A percentile compares a stretch with the other conserved stretches of the same genome.
These are phyloP conservation scores for Herpetomonas samuelpessoai DNA, from an alignment of 208 protist genomes.

Conservation along the genomic window DNA sequence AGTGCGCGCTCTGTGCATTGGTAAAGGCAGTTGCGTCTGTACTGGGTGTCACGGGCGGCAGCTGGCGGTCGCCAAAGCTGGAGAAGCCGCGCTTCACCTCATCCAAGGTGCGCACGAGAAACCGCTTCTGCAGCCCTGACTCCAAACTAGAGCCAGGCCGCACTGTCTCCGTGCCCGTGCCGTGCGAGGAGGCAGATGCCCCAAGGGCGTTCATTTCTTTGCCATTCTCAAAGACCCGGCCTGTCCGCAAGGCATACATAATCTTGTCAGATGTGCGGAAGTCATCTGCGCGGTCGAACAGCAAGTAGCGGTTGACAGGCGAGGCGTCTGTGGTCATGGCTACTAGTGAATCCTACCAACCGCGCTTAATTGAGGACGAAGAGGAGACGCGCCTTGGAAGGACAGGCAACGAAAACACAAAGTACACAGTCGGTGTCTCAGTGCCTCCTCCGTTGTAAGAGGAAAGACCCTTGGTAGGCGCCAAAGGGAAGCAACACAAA, in stretches of 20 bases:
- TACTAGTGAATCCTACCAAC: background rate
- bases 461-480: too few species aligned
- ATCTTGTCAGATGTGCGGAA: slow-evolving; percentile 72
- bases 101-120: slow-evolving; percentile 51
- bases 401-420: background rate
- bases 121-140: slow-evolving; percentile 25
- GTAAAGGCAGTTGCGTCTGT: slow-evolving; percentile 32
- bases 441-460: too few species aligned
- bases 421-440: too few species aligned
- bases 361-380: background rate
- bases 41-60: slow-evolving; percentile 27
- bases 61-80: slow-evolving; percentile 22
- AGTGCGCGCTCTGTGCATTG: slow-evolving; percentile 18
- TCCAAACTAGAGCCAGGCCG: too few species aligned
- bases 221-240: slow-evolving; percentile 13
- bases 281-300: slow-evolving; percentile 57
- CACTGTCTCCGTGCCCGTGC: too few species aligned
- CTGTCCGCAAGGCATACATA: slow-evolving; percentile 52
- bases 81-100: slow-evolving; percentile 38
- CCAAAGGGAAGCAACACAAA: too few species aligned
- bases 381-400: background rate
- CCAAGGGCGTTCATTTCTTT: slow-evolving; percentile 6
- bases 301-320: slow-evolving; percentile 72
- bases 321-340: slow-evolving; percentile 69
- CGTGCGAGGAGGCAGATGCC: background rate